Conservation (phyloP, 495 filamentous ascomycete species). For the Hypoxylon rickii region DNA sequence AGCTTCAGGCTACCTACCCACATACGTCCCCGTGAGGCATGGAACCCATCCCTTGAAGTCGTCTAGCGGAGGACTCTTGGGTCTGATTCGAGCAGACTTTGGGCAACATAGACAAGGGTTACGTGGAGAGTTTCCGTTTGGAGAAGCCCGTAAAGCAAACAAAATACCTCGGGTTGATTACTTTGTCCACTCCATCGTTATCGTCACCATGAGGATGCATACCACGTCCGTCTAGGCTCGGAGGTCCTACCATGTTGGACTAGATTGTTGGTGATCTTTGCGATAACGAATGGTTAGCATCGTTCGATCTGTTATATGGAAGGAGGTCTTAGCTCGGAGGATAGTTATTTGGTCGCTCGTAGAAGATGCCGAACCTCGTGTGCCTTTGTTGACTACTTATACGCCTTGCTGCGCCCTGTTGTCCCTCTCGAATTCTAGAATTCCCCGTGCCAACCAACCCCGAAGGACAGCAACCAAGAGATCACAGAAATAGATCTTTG, state of each 20-base stretch:
- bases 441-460: slow-evolving; percentile 30
- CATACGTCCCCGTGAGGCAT: not conserved
- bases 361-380: slow-evolving; percentile 5
- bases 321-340: slow-evolving; percentile 7
- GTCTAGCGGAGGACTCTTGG: slow-evolving; percentile 3
- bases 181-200: slow-evolving; percentile 24
- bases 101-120: slow-evolving; percentile 21
- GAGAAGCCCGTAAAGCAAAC: slow-evolving; percentile 24
- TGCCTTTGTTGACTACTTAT: slow-evolving; percentile 25
- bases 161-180: slow-evolving; percentile 27
- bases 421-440: slow-evolving; percentile 17
- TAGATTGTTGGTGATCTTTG: slow-evolving; percentile 22
- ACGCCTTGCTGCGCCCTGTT: slow-evolving; percentile 11
- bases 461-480: slow-evolving; percentile 13
- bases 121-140: slow-evolving; percentile 22
- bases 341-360: slow-evolving; percentile 4
- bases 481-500: slow-evolving; percentile 25
- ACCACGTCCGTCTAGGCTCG: slow-evolving; percentile 21
- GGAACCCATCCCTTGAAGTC: slow-evolving; percentile 4
- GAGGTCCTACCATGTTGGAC: slow-evolving; percentile 24
- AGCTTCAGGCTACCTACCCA: slow-evolving; percentile 8
- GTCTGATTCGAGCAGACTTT: slow-evolving; percentile 30
- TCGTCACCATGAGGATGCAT: slow-evolving; percentile 28
- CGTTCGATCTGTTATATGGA: slow-evolving; percentile 22
- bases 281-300: slow-evolving; percentile 21